Percentiles rank a stretch among this genome's conserved stretches.
These are phyloP conservation scores for Cryptococcus sp. DNA, from an alignment of 1,284 basidiomycete genomes.

Conservation along the genomic window DNA sequence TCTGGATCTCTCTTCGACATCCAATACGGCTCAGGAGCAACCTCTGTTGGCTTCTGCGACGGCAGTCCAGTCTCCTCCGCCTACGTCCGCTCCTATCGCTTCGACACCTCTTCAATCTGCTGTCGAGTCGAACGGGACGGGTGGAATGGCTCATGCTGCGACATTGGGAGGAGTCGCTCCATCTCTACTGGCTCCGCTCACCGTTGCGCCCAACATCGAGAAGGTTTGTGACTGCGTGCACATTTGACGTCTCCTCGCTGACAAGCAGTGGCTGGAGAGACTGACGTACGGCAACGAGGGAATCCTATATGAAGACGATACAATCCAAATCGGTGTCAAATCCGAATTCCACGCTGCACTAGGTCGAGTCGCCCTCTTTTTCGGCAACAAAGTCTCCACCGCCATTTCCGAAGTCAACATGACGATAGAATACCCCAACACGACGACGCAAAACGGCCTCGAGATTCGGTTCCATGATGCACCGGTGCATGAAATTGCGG, in stretches of 20 bases:
- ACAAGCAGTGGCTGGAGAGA: slow-evolving; percentile 70
- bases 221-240: slow-evolving; percentile 44
- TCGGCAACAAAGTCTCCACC: slow-evolving; percentile 89
- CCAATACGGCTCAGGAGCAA: slow-evolving; percentile 42
- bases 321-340: slow-evolving; percentile 93
- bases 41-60: slow-evolving; percentile 18
- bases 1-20: slow-evolving; percentile 59
- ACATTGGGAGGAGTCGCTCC: slow-evolving; percentile 41
- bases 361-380: slow-evolving; percentile 86
- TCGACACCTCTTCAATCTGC: no score
- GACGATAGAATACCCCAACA: slow-evolving; percentile 65
- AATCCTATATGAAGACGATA: slow-evolving; percentile 90
- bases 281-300: slow-evolving; percentile 76
- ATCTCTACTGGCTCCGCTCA: slow-evolving; percentile 51
- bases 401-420: slow-evolving; percentile 85
- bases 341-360: slow-evolving; percentile 89
- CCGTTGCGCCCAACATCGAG: slow-evolving; percentile 65
- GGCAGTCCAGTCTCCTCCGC: slow-evolving; percentile 1
- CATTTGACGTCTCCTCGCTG: not conserved
- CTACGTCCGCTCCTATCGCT: no score
- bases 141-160: slow-evolving; percentile 20
- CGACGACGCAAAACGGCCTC: slow-evolving; percentile 56
- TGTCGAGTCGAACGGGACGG: not conserved
- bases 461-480: slow-evolving; percentile 84
- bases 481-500: slow-evolving; percentile 63